Evolutionary conservation across 495 filamentous ascomycete genomes (phyloP).

Genomic region (Trichoderma gamsii): DNA sequence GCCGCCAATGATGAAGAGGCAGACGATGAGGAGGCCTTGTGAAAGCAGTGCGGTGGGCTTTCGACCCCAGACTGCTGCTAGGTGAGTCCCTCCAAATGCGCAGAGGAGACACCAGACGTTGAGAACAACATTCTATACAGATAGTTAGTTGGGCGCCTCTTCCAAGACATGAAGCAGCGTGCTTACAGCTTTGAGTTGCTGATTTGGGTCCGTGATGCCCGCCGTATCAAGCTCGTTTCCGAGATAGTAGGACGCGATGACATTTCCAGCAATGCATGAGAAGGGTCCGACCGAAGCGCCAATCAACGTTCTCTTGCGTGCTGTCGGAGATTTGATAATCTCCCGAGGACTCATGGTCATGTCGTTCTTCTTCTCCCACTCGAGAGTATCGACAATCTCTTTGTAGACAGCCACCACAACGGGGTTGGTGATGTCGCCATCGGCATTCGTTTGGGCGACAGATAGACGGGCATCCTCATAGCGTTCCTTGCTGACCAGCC

Average conservation of each 20-base stretch:
- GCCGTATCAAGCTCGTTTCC: slow-evolving; percentile 40
- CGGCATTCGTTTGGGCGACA: slow-evolving; percentile 44
- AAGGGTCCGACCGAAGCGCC: slow-evolving; percentile 40
- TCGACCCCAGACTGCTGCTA: slow-evolving; percentile 36
- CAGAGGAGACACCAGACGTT: slow-evolving; percentile 39
- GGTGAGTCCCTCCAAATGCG: slow-evolving; percentile 33
- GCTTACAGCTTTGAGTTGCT: slow-evolving; percentile 43
- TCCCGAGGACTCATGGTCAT: slow-evolving; percentile 36
- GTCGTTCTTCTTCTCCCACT: slow-evolving; percentile 42
- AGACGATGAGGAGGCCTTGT: slow-evolving; percentile 33
- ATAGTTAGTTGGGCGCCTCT: not conserved
- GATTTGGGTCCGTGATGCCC: slow-evolving; percentile 36
- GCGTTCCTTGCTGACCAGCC: slow-evolving; percentile 38
- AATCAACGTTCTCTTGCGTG: slow-evolving; percentile 42
- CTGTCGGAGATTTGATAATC: slow-evolving; percentile 34
- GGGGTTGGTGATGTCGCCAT: slow-evolving; percentile 36
- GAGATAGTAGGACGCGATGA: slow-evolving; percentile 48
- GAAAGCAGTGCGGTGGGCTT: slow-evolving; percentile 40
- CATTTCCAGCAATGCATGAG: slow-evolving; percentile 45
- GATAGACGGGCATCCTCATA: slow-evolving; percentile 28
- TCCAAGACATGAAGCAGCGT: not conserved
- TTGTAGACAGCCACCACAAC: slow-evolving; percentile 38
- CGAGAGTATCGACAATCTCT: slow-evolving; percentile 39
- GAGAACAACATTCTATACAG: slow-evolving; percentile 36
- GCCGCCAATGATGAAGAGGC: slow-evolving; percentile 46